A percentile compares a stretch with the other conserved stretches of the same genome.
Conservation (phyloP, 352 stramenopile species). For the Phytophthora pseudosyringae region DNA sequence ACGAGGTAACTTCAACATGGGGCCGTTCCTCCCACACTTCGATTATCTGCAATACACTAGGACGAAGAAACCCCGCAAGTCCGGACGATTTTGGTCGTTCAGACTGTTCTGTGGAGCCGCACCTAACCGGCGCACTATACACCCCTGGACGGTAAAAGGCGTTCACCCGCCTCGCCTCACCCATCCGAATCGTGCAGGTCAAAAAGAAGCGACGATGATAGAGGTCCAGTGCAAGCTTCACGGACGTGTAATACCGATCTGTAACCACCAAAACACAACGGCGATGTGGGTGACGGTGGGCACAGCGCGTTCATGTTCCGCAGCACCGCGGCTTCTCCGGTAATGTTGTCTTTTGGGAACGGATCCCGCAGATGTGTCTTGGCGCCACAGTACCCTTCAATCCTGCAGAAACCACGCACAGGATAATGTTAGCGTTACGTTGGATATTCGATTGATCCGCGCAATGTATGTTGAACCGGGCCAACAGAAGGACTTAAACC, state of each 20-base stretch:
- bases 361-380: background rate
- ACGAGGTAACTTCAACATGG: conserved; percentile 14
- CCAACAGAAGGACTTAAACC: background rate
- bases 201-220: background rate
- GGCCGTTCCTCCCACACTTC: conserved; percentile 20
- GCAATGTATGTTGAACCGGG: no score
- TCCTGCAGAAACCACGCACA: background rate
- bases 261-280: no score
- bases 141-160: no score
- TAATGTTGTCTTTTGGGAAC: background rate
- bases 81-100: no score
- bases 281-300: background rate
- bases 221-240: background rate
- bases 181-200: no score
- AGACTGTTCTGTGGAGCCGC: no score
- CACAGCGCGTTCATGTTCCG: background rate
- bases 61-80: no score
- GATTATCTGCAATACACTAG: conserved; percentile 14
- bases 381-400: background rate
- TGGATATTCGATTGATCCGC: no score
- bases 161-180: no score
- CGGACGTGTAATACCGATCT: background rate
- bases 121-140: no score
- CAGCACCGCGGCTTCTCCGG: background rate
- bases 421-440: no score